Conservation (phyloP, 305 asterid genomes). For the Galium porrigens region DNA sequence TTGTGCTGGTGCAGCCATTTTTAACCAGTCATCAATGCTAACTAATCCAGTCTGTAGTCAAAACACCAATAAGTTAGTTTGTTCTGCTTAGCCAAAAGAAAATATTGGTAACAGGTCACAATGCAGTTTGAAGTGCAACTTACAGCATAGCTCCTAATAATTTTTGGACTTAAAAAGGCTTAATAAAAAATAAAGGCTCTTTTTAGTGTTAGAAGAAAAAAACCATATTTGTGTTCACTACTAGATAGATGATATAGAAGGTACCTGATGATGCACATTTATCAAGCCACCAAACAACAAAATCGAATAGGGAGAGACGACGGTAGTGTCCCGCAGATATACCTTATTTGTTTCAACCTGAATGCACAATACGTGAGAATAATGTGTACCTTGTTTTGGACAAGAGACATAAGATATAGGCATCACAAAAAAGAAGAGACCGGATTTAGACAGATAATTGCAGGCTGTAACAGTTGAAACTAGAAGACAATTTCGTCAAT, state of each 20-base stretch:
- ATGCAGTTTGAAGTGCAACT: not conserved
- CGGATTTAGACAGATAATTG: not conserved
- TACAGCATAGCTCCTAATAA: not conserved
- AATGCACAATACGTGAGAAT: slow-evolving; percentile 16
- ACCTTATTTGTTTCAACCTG: slow-evolving; percentile 91
- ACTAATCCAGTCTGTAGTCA: slow-evolving; percentile 58
- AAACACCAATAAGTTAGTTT: slow-evolving; percentile 7
- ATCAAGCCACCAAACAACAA: slow-evolving; percentile 87
- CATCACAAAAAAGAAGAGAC: not conserved
- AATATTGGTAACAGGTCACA: not conserved
- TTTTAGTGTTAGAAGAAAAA: not conserved
- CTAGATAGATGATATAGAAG: not conserved
- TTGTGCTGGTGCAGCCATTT: slow-evolving; percentile 85
- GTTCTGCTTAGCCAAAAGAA: not conserved
- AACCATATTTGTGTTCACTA: not conserved
- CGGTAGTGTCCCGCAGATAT: slow-evolving; percentile 72
- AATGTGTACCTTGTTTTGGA: slow-evolving; percentile 1
- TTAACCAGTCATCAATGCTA: slow-evolving; percentile 70
- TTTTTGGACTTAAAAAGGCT: not conserved
- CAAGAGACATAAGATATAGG: not conserved
- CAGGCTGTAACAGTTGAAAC: not conserved
- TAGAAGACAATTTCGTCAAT: not conserved
- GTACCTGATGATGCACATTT: slow-evolving; percentile 82
- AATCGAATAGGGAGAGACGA: slow-evolving; percentile 75
- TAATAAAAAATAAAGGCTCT: not conserved